These are phyloP conservation scores for Hibiscus syriacus DNA, from an alignment of 345 rosid species.

Conservation along the genomic window DNA sequence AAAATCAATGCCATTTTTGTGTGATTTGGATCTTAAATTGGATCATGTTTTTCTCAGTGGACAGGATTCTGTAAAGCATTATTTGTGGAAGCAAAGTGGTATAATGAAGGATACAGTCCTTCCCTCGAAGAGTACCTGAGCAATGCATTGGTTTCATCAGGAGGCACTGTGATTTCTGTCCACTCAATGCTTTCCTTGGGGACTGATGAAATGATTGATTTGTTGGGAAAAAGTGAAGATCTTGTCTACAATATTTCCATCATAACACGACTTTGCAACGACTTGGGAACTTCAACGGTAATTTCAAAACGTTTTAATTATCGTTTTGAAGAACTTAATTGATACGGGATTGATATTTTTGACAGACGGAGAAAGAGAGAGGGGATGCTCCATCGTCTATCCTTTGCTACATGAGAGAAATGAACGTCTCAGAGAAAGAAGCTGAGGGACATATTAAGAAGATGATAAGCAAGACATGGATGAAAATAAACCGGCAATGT, in stretches of 20 bases:
- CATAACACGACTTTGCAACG: conserved; percentile 45
- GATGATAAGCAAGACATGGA: conserved; percentile 31
- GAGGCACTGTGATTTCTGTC: conserved; percentile 28
- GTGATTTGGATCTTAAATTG: not conserved
- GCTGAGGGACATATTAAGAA: conserved; percentile 25
- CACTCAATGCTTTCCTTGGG: conserved; percentile 22
- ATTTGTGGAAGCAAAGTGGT: conserved; percentile 48
- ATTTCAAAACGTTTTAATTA: no score
- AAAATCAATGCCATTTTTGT: not conserved
- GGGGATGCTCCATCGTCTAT: conserved; percentile 51
- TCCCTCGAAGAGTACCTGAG: conserved; percentile 32
- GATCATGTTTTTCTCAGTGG: conserved; percentile 29
- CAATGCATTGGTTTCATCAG: conserved; percentile 40
- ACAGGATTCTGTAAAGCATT: conserved; percentile 39
- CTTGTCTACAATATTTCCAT: conserved; percentile 26
- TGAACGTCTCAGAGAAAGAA: conserved; percentile 26
- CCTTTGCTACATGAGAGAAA: conserved; percentile 32
- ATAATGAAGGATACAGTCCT: conserved; percentile 23
- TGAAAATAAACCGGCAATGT: conserved; percentile 27
- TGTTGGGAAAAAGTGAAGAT: conserved; percentile 15
- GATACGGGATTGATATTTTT: no score
- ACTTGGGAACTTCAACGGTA: conserved; percentile 39
- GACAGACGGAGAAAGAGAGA: conserved; percentile 45
- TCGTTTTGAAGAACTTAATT: no score
- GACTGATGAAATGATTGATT: not conserved